Evolutionary conservation across 805 yeast genomes (phyloP).

Genomic region (Cyberlindnera euphorbiiphila): DNA sequence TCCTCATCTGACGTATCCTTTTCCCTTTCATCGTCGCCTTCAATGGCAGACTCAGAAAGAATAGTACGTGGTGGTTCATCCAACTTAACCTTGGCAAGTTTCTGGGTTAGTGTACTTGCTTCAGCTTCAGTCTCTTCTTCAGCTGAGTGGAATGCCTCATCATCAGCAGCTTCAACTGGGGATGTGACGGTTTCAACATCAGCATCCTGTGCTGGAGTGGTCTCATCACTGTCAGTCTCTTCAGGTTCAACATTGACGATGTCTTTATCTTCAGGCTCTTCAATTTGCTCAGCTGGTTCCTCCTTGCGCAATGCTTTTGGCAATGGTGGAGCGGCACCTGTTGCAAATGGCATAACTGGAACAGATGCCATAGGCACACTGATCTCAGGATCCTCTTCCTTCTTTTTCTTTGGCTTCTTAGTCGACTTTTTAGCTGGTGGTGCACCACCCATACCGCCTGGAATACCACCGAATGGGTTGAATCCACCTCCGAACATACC

Average conservation of each 20-base stretch:
- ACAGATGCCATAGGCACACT: slow-evolving; percentile 35
- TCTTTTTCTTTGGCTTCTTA: slow-evolving; percentile 24
- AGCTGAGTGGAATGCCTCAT: slow-evolving; percentile 17
- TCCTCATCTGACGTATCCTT: slow-evolving; percentile 27
- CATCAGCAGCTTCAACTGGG: slow-evolving; percentile 2
- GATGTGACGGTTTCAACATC: slow-evolving; percentile 2
- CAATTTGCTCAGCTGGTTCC: slow-evolving; percentile 13
- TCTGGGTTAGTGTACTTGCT: slow-evolving; percentile 14
- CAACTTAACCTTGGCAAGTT: slow-evolving; percentile 17
- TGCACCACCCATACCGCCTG: slow-evolving; percentile 34
- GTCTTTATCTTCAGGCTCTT: slow-evolving; percentile 4
- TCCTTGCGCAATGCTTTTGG: slow-evolving; percentile 21
- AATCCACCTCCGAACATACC: slow-evolving; percentile 44
- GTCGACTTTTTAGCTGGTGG: slow-evolving; percentile 21
- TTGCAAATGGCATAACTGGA: slow-evolving; percentile 52
- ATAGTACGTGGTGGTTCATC: slow-evolving; percentile 6
- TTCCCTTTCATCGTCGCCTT: slow-evolving; percentile 31
- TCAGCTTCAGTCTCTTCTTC: slow-evolving; percentile 9
- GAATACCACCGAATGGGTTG: slow-evolving; percentile 39
- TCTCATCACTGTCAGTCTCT: slow-evolving; percentile 12
- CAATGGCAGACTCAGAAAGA: slow-evolving; percentile 27
- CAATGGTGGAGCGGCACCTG: slow-evolving; percentile 25
- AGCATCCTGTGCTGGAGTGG: slow-evolving; percentile 1
- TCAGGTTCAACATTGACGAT: slow-evolving; percentile 12
- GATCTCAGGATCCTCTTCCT: slow-evolving; percentile 19